A percentile compares a stretch with the other conserved stretches of the same genome.
Conservation (phyloP, 495 filamentous ascomycete species). For the Tuber microsphaerosporum region DNA sequence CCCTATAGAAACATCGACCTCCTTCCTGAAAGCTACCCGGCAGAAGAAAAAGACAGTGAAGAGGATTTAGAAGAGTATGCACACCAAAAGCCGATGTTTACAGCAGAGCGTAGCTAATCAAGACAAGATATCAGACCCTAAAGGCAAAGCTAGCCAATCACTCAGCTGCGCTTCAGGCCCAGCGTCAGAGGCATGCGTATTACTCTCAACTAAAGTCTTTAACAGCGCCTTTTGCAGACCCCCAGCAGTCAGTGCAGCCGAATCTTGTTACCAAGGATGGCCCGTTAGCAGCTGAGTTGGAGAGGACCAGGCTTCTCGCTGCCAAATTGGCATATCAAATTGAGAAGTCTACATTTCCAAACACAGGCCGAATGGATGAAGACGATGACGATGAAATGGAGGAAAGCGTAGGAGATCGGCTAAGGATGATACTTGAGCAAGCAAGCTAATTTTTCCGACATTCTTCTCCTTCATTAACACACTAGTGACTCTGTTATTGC, state of each 20-base stretch:
- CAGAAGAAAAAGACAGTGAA: constrained; percentile 17
- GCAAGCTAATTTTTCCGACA: constrained; percentile 1
- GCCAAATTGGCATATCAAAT: constrained; percentile 56
- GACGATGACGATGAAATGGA: constrained; percentile 46
- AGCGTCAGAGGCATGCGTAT: constrained; percentile 34
- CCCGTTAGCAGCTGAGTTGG: constrained; percentile 64
- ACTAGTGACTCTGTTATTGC: constrained; percentile 4
- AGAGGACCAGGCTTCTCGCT: constrained; percentile 68
- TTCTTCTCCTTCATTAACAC: background rate
- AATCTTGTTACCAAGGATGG: constrained; percentile 70
- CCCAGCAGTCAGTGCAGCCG: constrained; percentile 58
- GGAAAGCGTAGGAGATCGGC: constrained; percentile 43
- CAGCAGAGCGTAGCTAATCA: constrained; percentile 7
- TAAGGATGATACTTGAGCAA: constrained; percentile 14
- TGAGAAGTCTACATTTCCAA: constrained; percentile 27
- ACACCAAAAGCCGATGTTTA: background rate
- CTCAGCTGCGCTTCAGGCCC: constrained; percentile 25
- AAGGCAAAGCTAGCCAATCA: constrained; percentile 28
- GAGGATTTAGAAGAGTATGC: constrained; percentile 29
- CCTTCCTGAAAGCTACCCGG: constrained; percentile 34
- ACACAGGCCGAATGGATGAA: constrained; percentile 38
- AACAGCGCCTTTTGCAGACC: constrained; percentile 42
- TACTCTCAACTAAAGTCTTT: constrained; percentile 42
- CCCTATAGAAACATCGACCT: constrained; percentile 31
- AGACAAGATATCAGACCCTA: constrained; percentile 33